Percentiles rank a stretch among this genome's conserved stretches.
phyloP scores from a whole-genome alignment of 2,329 filamentous ascomycete species.

The Colletotrichum gloeosporioides region DNA sequence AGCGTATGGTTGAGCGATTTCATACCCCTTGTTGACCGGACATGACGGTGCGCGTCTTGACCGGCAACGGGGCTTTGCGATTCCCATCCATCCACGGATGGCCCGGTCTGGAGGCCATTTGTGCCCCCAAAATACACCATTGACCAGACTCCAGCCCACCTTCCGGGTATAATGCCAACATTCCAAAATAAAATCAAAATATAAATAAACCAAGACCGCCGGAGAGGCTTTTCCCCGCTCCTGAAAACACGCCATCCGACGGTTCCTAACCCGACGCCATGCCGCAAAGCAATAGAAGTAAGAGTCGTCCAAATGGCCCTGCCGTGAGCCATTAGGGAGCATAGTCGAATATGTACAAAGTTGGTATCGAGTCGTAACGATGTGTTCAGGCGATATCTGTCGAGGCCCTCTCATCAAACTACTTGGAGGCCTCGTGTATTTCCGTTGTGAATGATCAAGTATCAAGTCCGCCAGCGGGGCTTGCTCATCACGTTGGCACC shows the following conservation, averaged over 20 bases:
- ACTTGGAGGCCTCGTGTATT: not conserved
- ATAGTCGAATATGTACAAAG: slow-evolving; percentile 15
- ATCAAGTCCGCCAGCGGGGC: slow-evolving; percentile 20
- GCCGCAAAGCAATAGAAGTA: slow-evolving; percentile 12
- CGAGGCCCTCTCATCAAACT: not conserved
- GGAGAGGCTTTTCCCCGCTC: not conserved
- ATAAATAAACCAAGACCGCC: not conserved
- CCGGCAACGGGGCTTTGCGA: not conserved
- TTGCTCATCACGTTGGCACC: not conserved
- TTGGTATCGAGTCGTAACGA: not conserved
- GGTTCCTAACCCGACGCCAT: slow-evolving; percentile 13
- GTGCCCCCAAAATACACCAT: not conserved
- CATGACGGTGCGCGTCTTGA: not conserved
- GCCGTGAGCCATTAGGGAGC: slow-evolving; percentile 7
- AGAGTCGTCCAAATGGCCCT: slow-evolving; percentile 4
- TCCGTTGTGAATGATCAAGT: not conserved
- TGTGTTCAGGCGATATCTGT: not conserved
- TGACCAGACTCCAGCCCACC: slow-evolving; percentile 9
- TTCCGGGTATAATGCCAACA: slow-evolving; percentile 15
- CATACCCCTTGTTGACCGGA: not conserved
- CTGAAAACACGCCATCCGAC: not conserved
- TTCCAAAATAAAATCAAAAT: not conserved
- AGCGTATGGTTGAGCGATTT: not conserved
- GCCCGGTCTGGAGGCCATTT: not conserved
- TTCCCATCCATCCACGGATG: not conserved